Conservation (phyloP, 306 rosid genomes). For the Hippophae gyantsensis region DNA sequence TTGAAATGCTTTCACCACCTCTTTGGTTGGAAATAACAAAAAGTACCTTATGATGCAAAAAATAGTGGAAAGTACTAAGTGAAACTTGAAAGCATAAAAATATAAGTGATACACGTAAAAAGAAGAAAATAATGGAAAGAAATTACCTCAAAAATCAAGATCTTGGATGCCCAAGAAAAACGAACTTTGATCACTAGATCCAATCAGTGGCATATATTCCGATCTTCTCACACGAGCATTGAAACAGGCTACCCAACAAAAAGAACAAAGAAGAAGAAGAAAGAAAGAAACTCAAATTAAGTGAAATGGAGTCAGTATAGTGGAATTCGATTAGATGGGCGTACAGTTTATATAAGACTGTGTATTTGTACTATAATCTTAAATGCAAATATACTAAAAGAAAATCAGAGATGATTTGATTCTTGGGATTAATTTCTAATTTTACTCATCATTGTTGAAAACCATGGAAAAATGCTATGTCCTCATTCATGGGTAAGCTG, state of each 20-base stretch:
- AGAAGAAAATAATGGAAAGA: neutral
- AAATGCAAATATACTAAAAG: too few species aligned
- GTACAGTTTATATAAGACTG: too few species aligned
- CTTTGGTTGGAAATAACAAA: neutral
- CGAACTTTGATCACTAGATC: constrained; percentile 62
- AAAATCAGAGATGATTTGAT: too few species aligned
- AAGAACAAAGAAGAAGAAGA: neutral
- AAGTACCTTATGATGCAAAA: neutral
- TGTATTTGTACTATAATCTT: too few species aligned
- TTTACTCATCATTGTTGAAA: too few species aligned
- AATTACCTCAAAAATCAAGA: constrained; percentile 52
- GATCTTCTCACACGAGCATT: constrained; percentile 92
- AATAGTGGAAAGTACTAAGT: neutral
- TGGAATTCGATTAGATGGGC: neutral
- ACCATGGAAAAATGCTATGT: too few species aligned
- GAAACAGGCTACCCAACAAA: constrained; percentile 67
- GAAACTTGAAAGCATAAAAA: neutral
- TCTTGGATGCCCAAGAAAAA: constrained; percentile 62
- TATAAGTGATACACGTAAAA: neutral
- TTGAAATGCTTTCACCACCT: neutral
- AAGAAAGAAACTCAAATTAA: neutral
- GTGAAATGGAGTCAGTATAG: neutral
- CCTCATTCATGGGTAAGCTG: neutral
- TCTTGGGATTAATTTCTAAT: too few species aligned
- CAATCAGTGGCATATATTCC: constrained; percentile 75